Evolutionary conservation across 2,329 filamentous ascomycete species (phyloP).

Genomic region (Nannizziopsis barbatae): DNA sequence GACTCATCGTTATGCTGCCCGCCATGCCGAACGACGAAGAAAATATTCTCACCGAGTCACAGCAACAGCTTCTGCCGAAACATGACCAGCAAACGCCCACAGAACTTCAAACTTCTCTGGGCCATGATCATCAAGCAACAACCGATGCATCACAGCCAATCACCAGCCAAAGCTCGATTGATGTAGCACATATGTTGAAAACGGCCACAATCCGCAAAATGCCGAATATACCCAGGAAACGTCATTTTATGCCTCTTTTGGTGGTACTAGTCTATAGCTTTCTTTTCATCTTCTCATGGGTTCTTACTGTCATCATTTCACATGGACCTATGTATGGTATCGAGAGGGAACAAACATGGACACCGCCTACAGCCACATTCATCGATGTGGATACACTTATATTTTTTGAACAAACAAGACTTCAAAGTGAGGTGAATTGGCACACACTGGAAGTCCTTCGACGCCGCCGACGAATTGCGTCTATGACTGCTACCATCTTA

Average conservation of each 20-base stretch:
- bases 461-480: no score
- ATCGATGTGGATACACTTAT: not conserved
- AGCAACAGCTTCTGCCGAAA: no score
- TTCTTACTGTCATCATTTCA: not conserved
- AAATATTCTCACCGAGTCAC: no score
- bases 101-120: no score
- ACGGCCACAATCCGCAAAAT: not conserved
- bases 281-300: slow-evolving; percentile 9
- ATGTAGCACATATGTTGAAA: no score
- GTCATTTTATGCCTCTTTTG: not conserved
- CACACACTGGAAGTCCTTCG: no score
- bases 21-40: no score
- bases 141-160: no score
- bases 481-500: not conserved
- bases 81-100: no score
- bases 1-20: no score
- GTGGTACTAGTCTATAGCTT: slow-evolving; percentile 1
- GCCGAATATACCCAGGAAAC: not conserved
- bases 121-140: no score
- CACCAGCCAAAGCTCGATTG: no score
- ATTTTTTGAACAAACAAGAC: not conserved
- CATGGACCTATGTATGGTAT: not conserved
- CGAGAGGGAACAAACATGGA: not conserved
- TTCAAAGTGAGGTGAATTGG: not conserved
- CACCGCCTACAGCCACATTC: not conserved